Evolutionary conservation across 177 flowering plant species (phyloP), one percentile per base, ranked within the genome.

Genomic region (Vitis hybrid): DNA sequence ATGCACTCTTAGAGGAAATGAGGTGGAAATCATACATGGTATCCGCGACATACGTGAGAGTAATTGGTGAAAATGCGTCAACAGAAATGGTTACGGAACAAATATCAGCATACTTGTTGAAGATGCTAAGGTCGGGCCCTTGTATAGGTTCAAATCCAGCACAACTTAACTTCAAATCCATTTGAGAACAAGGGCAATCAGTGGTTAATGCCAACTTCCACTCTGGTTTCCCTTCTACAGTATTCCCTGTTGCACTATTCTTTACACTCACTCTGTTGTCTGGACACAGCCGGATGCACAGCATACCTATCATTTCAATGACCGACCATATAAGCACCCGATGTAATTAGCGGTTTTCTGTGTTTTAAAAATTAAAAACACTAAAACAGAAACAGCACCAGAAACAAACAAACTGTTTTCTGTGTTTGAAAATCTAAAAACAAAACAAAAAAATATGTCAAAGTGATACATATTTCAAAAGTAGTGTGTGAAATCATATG

Each of bases 31-130:
- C 57, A 20, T 56, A 76, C 3, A 41, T 14, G 50, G 59, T 48
- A 48, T 76, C 68, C 78, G 75, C 71, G 30, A 61, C 75, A 55
- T 76, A 67, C 11, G 59, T 67, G 68, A 76, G 72, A 24, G 17
- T 62, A 51, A 76, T 3, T 2, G 41, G 1, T n/a, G 50, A 3
- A 10, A 21, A 52, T 20, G 11, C 48, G 4, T 12, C 1, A 6
- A 67, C 3, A 9, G 75, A 75, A 2, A 27, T 11, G 8, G 30
- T 27, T 27, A 27, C 30, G 30, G 51, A 32, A 50, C 53, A 3
- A 70, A 9, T 17, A 18, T 21, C 64, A 1, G 59, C 73, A 1
- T 66, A 12, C 41, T 48, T 57, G 3, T 49, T 9, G 3, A 73
- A 1, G n/a, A 64, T 4, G 1, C 61, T 61, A 14, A 66, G 46